Percentiles rank a stretch among this genome's conserved stretches.
Conservation (phyloP, 257 asterid species). For the Salvia splendens region DNA sequence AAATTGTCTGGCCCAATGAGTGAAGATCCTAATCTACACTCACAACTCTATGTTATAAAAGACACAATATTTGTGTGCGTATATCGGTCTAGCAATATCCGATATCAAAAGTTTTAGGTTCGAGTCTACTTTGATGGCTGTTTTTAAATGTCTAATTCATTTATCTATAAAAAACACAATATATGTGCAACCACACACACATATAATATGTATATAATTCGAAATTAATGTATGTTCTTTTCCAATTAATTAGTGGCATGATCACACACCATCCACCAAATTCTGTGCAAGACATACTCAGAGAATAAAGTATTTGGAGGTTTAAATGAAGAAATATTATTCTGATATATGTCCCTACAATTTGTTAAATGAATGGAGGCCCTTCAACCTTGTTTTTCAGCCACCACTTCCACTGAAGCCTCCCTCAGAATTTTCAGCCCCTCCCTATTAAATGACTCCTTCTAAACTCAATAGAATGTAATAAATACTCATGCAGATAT, state of each 20-base stretch:
- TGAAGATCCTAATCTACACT: too few relatives aligned
- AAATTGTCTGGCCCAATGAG: too few relatives aligned
- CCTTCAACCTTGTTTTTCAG: conserved; percentile 38
- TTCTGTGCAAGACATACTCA: background rate
- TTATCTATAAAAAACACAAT: too few relatives aligned
- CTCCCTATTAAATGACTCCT: conserved; percentile 25
- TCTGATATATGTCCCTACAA: conserved; percentile 34
- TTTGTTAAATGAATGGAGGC: conserved; percentile 40
- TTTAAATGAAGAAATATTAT: conserved; percentile 32
- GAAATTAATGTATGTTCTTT: background rate
- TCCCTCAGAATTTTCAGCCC: background rate
- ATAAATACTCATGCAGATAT: conserved; percentile 26
- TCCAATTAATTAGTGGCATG: background rate
- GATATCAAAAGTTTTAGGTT: too few relatives aligned
- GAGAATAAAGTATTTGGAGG: conserved; percentile 29
- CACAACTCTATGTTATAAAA: too few relatives aligned
- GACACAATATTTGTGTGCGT: too few relatives aligned
- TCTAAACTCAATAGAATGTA: conserved; percentile 15
- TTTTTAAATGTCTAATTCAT: too few relatives aligned
- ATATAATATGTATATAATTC: too few relatives aligned
- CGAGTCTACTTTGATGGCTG: too few relatives aligned
- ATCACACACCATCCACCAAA: conserved; percentile 24
- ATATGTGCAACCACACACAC: too few relatives aligned
- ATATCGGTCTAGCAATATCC: too few relatives aligned
- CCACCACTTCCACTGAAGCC: conserved; percentile 43